Evolutionary conservation across 2,329 filamentous ascomycete genomes (phyloP).

Genomic region (Aspergillus unguis): DNA sequence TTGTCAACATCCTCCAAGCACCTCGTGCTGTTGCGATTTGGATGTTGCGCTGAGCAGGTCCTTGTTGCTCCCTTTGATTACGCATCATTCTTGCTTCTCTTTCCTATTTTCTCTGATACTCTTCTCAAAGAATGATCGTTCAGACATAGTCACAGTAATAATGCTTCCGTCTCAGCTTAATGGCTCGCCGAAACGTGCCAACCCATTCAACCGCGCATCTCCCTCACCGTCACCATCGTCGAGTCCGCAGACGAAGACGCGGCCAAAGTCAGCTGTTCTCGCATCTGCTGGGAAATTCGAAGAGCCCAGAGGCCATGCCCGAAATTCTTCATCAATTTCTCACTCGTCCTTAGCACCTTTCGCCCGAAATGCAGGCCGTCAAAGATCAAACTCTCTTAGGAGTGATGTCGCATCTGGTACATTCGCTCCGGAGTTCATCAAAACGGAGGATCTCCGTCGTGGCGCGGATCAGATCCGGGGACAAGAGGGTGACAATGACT

Average conservation of each 20-base stretch:
- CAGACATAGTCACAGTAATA: slow-evolving; percentile 19
- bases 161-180: slow-evolving; percentile 58
- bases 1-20: slow-evolving; percentile 7
- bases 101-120: slow-evolving; percentile 17
- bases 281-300: slow-evolving; percentile 52
- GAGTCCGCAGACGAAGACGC: slow-evolving; percentile 43
- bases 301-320: slow-evolving; percentile 55
- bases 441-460: slow-evolving; percentile 70
- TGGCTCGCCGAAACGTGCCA: slow-evolving; percentile 71
- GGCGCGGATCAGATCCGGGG: slow-evolving; percentile 58
- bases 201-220: slow-evolving; percentile 67
- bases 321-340: slow-evolving; percentile 64
- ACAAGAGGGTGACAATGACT: slow-evolving; percentile 97
- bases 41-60: slow-evolving; percentile 11
- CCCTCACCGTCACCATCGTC: slow-evolving; percentile 63
- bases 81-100: slow-evolving; percentile 1
- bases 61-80: neutral
- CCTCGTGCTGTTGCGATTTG: slow-evolving; percentile 4
- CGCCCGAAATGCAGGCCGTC: slow-evolving; percentile 38
- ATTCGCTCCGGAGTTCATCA: slow-evolving; percentile 96
- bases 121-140: slow-evolving; percentile 28
- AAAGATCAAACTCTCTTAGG: slow-evolving; percentile 62
- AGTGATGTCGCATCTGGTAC: slow-evolving; percentile 68
- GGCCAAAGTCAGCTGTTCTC: slow-evolving; percentile 75
- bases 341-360: slow-evolving; percentile 50